These are phyloP conservation scores for Mangifera indica DNA, from an alignment of 345 rosid genomes.

Conservation along the genomic window DNA sequence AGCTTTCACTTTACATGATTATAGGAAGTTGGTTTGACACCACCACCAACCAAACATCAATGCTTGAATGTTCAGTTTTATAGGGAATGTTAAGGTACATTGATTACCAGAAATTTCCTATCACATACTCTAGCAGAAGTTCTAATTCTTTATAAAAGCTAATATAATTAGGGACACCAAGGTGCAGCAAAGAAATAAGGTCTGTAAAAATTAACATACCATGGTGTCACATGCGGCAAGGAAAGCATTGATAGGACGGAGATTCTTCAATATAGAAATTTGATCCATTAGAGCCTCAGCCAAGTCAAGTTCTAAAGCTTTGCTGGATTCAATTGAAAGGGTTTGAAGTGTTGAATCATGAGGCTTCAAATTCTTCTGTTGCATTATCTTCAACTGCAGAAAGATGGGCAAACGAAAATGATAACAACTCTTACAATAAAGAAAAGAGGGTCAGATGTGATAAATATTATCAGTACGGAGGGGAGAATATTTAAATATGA, in stretches of 20 bases:
- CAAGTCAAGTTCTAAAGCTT: conserved; percentile 63
- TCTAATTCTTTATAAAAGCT: background rate
- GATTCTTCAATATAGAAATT: conserved; percentile 41
- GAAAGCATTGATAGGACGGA: conserved; percentile 60
- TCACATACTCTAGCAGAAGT: background rate
- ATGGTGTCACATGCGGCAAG: conserved; percentile 57
- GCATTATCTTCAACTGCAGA: conserved; percentile 69
- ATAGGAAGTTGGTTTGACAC: background rate
- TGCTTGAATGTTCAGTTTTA: background rate
- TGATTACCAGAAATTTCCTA: background rate
- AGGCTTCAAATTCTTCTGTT: conserved; percentile 62
- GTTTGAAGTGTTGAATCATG: conserved; percentile 57
- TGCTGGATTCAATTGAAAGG: conserved; percentile 62
- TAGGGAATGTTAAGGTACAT: background rate
- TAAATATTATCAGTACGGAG: background rate
- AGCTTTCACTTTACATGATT: background rate
- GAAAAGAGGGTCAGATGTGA: conserved; percentile 13
- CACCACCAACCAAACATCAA: background rate
- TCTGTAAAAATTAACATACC: conserved; percentile 47
- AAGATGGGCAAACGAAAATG: conserved; percentile 12
- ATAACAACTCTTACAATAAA: background rate
- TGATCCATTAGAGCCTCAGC: conserved; percentile 72
- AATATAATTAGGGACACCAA: background rate
- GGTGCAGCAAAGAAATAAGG: background rate
- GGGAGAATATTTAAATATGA: conserved; percentile 14